Base-by-base conservation (phyloP, 306 rosid genomes). In the Vigna radiata region DNA sequence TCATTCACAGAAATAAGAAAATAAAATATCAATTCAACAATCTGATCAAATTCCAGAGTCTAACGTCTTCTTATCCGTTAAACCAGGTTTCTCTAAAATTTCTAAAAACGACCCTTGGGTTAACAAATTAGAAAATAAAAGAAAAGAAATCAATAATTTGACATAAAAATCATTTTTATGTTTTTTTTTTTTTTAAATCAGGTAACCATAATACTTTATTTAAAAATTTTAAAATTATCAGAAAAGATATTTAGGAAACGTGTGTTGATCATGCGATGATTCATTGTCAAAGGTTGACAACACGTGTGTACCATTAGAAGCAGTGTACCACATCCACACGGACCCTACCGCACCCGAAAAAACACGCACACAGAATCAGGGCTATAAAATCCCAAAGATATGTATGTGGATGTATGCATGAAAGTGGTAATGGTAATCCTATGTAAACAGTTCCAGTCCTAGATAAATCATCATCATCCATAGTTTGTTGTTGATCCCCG, bases 311-410 rank as follows among this genome's bases (percentile, higher is more conserved):
- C 3, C 12, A 41, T 8, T 8, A 62, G 70, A 36, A 55, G 61
- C 10, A 55, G 63, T 56, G 23, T 61, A 54, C 18, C 49, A 50
- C 33, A 70, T 52, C 65, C 49, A 54, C 52, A 13, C 31, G 46
- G 69, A 58, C 67, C 78, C 47, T 44, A 55, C 29, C 69, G 18
- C 78, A 73, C 70, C 61, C 33, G 50, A 75, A 27, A 7, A 46
- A 16, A 61, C 61, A 74, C 11, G 16, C 49, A 0, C 9, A 8
- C 1, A 41, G 46, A 8, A 41, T 41, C 9, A 2, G 46, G 12
- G 12, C 49, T 44, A 62, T 61, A 61, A 75, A 75, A 61, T 5
- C 61, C 48, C 7, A 61, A 29, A 17, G 8, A 46, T 10, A 10
- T 10, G 4, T 44, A 44, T 43, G 56, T 58, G n/a, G 25, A 7